These are phyloP conservation scores for Scolecobasidium constrictum DNA, from an alignment of 2,329 filamentous ascomycete genomes.

Conservation along the genomic window DNA sequence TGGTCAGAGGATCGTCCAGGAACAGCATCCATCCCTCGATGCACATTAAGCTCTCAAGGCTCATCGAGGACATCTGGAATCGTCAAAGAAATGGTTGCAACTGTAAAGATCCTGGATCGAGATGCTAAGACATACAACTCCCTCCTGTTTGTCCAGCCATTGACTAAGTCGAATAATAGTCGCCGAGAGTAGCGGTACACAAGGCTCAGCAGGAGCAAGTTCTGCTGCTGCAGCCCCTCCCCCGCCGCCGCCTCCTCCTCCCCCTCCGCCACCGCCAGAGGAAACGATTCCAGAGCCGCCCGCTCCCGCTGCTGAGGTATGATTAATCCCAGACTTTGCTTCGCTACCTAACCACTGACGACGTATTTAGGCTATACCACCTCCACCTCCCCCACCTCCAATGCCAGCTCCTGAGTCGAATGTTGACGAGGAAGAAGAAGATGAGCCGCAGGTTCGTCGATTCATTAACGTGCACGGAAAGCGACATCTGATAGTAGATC, in stretches of 20 bases:
- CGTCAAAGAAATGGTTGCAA: too few relatives aligned
- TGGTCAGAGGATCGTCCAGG: neutral
- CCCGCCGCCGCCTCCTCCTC: neutral
- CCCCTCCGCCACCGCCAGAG: neutral
- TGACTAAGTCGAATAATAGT: too few relatives aligned
- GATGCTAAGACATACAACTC: too few relatives aligned
- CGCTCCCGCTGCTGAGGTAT: neutral
- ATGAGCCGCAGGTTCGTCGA: constrained; percentile 1
- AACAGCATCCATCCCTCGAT: too few relatives aligned
- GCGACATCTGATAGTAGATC: constrained; percentile 5
- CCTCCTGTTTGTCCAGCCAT: too few relatives aligned
- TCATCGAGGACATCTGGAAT: too few relatives aligned
- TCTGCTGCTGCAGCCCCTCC: constrained; percentile 1
- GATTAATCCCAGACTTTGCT: neutral
- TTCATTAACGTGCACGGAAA: constrained; percentile 2
- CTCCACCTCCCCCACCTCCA: constrained; percentile 2
- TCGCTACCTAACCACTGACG: neutral
- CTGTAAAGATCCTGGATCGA: too few relatives aligned
- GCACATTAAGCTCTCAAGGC: too few relatives aligned
- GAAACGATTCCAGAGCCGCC: constrained; percentile 1
- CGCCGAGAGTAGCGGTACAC: constrained; percentile 5
- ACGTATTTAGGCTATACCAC: neutral
- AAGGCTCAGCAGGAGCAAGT: neutral
- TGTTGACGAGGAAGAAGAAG: neutral
- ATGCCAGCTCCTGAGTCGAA: neutral